Base-by-base conservation (phyloP, 305 asterid species). In the Nicotiana rustica region DNA sequence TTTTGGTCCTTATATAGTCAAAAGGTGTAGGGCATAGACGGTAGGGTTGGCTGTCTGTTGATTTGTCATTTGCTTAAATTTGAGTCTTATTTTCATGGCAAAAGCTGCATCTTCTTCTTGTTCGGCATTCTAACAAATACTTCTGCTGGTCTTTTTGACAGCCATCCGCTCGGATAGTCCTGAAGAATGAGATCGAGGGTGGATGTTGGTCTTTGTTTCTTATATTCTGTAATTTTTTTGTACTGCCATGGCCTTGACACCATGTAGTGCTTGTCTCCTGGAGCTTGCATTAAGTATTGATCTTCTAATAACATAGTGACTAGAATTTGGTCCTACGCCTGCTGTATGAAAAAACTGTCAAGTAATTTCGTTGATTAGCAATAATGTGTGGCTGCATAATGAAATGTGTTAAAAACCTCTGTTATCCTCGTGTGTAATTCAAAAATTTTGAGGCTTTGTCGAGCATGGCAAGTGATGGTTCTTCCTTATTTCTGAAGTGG, bases 121-220 rank as follows among this genome's bases (percentile, higher is more conserved):
- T 41, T 38, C 0, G 19, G 0, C 25, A 7, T 49, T 49, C 79
- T 73, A 73, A 73, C 44, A 73, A 6, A 25, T 73, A 4, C 79
- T 73, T 25, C 0, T 73, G 21, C 0, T 75, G 62, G 2, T 52
- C 44, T 73, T 52, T 75, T 52, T 25, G 8, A 52, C 79, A 75
- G 79, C 65, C 29, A 3, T 49, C 47, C 65, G 79, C 44, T 75
- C 79, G 14, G 79, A 75, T 52, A 75, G 64, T 52, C 79, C 79
- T 52, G 79, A 75, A 70, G 12, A 70, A 7, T 69, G 77, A 70
- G 0, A 25, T 0, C 3, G 0, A 52, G 80, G 47, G 13, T 75
- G 80, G 17, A 75, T 52, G 29, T 75, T 52, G 65, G 47, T 3
- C 55, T 75, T 75, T 52, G 0, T 75, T 19, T 14, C 55, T 70